phyloP scores from a whole-genome alignment of 2,329 filamentous ascomycete species.

The Herpotrichia juniperi region DNA sequence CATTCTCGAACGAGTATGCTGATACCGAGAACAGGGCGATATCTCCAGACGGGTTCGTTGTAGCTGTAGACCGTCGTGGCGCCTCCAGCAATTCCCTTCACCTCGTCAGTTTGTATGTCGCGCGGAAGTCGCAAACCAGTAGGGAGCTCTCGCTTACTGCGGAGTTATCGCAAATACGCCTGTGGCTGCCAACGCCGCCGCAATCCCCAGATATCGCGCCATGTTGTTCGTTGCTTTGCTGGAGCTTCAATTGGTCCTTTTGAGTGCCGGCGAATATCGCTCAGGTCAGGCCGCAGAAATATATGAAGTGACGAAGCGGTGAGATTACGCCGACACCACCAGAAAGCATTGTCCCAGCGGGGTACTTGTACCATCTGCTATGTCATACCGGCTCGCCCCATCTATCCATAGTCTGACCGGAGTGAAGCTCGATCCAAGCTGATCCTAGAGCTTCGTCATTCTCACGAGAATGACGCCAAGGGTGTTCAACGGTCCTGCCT shows the following conservation, averaged over 20 bases:
- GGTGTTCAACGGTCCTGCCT: background rate
- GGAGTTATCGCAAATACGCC: slow-evolving; percentile 41
- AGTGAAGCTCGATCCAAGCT: background rate
- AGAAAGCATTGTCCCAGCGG: background rate
- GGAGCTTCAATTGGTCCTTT: background rate
- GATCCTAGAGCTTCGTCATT: background rate
- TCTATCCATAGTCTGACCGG: background rate
- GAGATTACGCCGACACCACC: slow-evolving; percentile 1
- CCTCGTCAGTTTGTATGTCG: slow-evolving; percentile 5
- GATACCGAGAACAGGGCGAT: slow-evolving; percentile 71
- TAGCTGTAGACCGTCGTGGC: slow-evolving; percentile 71
- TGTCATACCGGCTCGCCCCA: background rate
- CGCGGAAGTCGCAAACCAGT: slow-evolving; percentile 3
- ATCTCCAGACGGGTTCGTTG: slow-evolving; percentile 70
- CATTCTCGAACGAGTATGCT: slow-evolving; percentile 79
- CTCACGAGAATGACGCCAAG: background rate
- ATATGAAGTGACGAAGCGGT: background rate
- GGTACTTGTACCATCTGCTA: background rate
- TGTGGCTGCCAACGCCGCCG: slow-evolving; percentile 39
- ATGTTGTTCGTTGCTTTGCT: slow-evolving; percentile 27
- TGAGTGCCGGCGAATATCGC: background rate
- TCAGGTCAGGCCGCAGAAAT: background rate
- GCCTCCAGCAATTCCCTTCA: slow-evolving; percentile 65
- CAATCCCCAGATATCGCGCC: slow-evolving; percentile 41
- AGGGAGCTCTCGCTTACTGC: slow-evolving; percentile 27